Evolutionary conservation across 1,139 yeast genomes (phyloP).

Genomic region (Pichia norvegensis): DNA sequence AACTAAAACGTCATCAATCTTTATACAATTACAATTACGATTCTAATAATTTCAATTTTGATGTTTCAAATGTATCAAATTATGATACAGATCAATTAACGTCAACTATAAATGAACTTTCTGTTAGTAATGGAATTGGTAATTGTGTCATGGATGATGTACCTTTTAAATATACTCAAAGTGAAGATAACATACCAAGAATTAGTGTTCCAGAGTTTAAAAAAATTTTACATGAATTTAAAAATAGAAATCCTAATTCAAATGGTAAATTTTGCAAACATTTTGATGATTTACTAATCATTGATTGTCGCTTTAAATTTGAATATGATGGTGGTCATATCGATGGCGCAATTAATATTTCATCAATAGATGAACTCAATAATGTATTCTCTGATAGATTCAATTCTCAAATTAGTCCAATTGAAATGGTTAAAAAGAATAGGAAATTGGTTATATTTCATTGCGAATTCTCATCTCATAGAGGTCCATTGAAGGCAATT

Average conservation of each 20-base stretch:
- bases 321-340: conserved; percentile 93
- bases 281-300: conserved; percentile 54
- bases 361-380: conserved; percentile 63
- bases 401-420: conserved; percentile 18
- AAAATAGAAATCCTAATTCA: conserved; percentile 1
- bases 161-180: conserved; percentile 4
- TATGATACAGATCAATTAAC: conserved; percentile 22
- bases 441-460: conserved; percentile 66
- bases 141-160: conserved; percentile 11
- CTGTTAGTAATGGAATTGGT: conserved; percentile 14
- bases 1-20: conserved; percentile 18
- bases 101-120: conserved; percentile 21
- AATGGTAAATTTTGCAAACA: conserved; percentile 31
- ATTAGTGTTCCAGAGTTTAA: conserved; percentile 60
- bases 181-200: conserved; percentile 38
- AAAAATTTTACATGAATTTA: conserved; percentile 38
- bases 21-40: conserved; percentile 10
- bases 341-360: conserved; percentile 68
- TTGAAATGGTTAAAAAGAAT: conserved; percentile 18
- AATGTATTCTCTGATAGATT: conserved; percentile 32
- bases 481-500: conserved; percentile 90
- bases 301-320: conserved; percentile 90
- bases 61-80: not conserved
- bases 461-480: conserved; percentile 86
- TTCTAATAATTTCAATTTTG: not conserved